Evolutionary conservation across 2,329 filamentous ascomycete genomes (phyloP).

Genomic region (Colletotrichum orbiculare): DNA sequence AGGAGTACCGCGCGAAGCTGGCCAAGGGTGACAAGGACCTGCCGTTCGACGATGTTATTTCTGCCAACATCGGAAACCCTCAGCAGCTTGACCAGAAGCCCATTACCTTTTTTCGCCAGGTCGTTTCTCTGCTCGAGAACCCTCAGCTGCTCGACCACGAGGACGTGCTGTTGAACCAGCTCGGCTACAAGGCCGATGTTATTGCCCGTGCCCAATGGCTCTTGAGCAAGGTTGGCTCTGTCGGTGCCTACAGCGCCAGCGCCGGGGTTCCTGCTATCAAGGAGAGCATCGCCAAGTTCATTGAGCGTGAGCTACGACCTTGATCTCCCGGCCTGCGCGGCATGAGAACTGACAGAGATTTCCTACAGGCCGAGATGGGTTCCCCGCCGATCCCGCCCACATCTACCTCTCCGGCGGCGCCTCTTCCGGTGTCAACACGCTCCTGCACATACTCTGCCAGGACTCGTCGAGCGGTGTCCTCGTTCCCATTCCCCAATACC

Average conservation of each 20-base stretch:
- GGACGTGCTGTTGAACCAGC: conserved; percentile 76
- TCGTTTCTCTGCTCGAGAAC: conserved; percentile 92
- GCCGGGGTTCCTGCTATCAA: conserved; percentile 88
- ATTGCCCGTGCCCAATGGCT: conserved; percentile 85
- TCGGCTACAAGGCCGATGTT: conserved; percentile 92
- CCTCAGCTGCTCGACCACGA: conserved; percentile 85
- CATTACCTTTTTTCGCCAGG: conserved; percentile 98
- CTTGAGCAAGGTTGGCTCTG: conserved; percentile 85
- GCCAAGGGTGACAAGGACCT: conserved; percentile 69
- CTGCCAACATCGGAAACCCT: conserved; percentile 98
- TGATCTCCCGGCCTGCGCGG: conserved; percentile 12
- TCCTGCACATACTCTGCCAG: conserved; percentile 89
- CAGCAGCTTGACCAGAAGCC: conserved; percentile 99
- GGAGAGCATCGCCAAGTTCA: conserved; percentile 90
- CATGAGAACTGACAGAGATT: conserved; percentile 34
- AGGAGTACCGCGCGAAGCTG: conserved; percentile 85
- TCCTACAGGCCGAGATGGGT: conserved; percentile 80
- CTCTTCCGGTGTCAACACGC: conserved; percentile 93
- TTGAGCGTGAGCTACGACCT: conserved; percentile 74
- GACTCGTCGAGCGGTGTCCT: conserved; percentile 83
- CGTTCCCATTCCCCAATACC: conserved; percentile 95
- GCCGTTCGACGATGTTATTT: conserved; percentile 92
- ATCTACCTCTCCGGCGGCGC: conserved; percentile 94
- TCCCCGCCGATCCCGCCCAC: conserved; percentile 80
- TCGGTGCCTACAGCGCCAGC: conserved; percentile 96